Conservation (phyloP, 140 eudicot species). For the Senecio squalidus region DNA sequence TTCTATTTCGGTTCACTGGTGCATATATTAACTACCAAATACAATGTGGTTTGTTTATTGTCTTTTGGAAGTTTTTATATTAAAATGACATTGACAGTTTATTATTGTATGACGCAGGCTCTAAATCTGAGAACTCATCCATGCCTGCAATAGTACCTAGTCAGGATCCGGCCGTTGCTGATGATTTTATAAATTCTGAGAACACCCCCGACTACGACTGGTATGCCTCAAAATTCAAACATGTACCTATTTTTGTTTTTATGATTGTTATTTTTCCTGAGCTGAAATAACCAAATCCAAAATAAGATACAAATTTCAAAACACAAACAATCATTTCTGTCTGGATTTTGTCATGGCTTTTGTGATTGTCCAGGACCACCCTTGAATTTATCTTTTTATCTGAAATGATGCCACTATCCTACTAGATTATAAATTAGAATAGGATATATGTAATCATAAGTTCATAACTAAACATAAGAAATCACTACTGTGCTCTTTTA, state of each 20-base stretch:
- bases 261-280: not conserved
- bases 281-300: conserved; percentile 22
- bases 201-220: conserved; percentile 56
- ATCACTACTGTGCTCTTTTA: not conserved
- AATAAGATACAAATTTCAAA: conserved; percentile 3
- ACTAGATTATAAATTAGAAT: not conserved
- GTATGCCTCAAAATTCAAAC: conserved; percentile 32
- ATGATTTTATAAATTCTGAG: conserved; percentile 37
- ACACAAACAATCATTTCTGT: too few species aligned
- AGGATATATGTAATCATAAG: not conserved
- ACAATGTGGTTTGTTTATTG: not conserved
- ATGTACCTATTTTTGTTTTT: conserved; percentile 13
- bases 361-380: conserved; percentile 22
- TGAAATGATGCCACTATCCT: not conserved
- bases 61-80: conserved; percentile 8
- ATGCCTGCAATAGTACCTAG: conserved; percentile 27
- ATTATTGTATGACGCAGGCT: conserved; percentile 34
- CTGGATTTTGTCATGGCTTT: conserved; percentile 27
- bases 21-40: conserved; percentile 7
- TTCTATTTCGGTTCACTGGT: conserved; percentile 11
- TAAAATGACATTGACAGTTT: conserved; percentile 13
- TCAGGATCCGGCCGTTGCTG: conserved; percentile 27
- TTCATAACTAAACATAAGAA: too few species aligned
- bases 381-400: conserved; percentile 17
- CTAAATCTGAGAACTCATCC: conserved; percentile 34